Evolutionary conservation across 192 early-diverging fungal genomes (phyloP), one percentile per base, ranked within the genome.

Genomic region (Coemansia sp.): DNA sequence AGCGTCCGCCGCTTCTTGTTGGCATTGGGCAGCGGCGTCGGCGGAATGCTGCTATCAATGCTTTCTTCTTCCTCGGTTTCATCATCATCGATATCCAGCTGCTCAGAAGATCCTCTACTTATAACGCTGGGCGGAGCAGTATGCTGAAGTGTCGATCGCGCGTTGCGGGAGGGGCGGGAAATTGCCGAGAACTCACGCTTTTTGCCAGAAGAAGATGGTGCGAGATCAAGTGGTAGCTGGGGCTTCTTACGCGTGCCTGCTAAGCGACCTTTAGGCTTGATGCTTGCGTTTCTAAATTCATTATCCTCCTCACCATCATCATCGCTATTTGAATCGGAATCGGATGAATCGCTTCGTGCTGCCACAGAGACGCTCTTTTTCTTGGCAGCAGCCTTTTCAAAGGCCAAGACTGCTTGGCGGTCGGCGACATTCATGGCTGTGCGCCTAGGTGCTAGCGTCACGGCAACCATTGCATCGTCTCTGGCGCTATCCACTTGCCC

Each of bases 91-190:
- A 30, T 45, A 9, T 45, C 43, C 2, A 7, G 33, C 20, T 26
- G 26, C 33, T 20, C 59, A 7, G 68, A 62, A 23, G 59, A 20
- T 20, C 16, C 21, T 15, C 55, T 57, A 31, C 55, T 57, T 34
- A 18, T 21, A 23, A 13, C 42, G 31, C 37, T 46, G 18, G 40
- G 40, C 13, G 40, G 15, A 13, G 3, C 25, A 20, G 56, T 33
- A 39, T 28, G 30, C 40, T n/a, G 21, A 35, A 51, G 66, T 39
- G 62, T 82, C 34, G 59, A 76, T 39, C 42, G 70, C 15, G 68
- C 81, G 62, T 59, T 77, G 46, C 58, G 81, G 16, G 68, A 86
- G 20, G 74, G 75, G 42, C 61, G 72, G 8, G 61, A 71, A 51
- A 51, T 51, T 16, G 48, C 23, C 21, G 48, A 51, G 2, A 51